phyloP scores from a whole-genome alignment of 2,329 filamentous ascomycete species.

The Harringtonia aguacate region DNA sequence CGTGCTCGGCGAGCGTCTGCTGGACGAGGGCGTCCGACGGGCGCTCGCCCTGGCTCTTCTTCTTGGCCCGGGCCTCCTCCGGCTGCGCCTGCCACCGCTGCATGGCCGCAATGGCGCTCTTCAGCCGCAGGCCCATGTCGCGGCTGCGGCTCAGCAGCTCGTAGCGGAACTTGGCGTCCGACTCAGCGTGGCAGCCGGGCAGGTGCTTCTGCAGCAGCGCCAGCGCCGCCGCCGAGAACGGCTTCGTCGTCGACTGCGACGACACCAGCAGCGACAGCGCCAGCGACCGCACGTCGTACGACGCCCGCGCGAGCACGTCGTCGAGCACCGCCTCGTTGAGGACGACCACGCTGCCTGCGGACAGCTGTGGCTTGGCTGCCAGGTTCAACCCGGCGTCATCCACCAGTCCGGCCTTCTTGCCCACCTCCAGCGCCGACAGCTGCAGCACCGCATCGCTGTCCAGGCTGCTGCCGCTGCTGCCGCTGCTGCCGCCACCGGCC shows the following conservation, averaged over 20 bases:
- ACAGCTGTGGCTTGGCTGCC: too few species aligned
- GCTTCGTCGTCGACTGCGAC: conserved; percentile 63
- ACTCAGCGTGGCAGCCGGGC: conserved; percentile 65
- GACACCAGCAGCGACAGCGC: conserved; percentile 71
- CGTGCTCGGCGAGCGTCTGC: conserved; percentile 35
- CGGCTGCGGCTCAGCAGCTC: conserved; percentile 67
- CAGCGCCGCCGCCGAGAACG: conserved; percentile 55
- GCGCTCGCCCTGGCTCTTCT: not conserved
- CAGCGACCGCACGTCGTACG: conserved; percentile 61
- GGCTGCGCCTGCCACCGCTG: conserved; percentile 27
- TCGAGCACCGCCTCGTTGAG: conserved; percentile 36
- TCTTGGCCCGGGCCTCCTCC: conserved; percentile 14
- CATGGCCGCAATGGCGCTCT: conserved; percentile 51
- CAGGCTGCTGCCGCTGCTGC: conserved; percentile 22
- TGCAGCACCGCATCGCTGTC: conserved; percentile 48
- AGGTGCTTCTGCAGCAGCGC: conserved; percentile 54
- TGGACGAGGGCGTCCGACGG: conserved; percentile 9
- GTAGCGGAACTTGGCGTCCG: conserved; percentile 76
- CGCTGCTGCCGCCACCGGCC: too few species aligned
- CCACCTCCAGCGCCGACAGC: conserved; percentile 57
- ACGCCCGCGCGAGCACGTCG: conserved; percentile 41
- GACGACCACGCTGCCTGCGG: conserved; percentile 16
- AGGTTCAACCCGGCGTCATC: too few species aligned
- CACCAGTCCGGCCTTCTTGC: conserved; percentile 59
- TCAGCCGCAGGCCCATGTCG: conserved; percentile 65